Base-by-base conservation (phyloP, 192 early-diverging fungal species). In the Geranomyces michiganensis region DNA sequence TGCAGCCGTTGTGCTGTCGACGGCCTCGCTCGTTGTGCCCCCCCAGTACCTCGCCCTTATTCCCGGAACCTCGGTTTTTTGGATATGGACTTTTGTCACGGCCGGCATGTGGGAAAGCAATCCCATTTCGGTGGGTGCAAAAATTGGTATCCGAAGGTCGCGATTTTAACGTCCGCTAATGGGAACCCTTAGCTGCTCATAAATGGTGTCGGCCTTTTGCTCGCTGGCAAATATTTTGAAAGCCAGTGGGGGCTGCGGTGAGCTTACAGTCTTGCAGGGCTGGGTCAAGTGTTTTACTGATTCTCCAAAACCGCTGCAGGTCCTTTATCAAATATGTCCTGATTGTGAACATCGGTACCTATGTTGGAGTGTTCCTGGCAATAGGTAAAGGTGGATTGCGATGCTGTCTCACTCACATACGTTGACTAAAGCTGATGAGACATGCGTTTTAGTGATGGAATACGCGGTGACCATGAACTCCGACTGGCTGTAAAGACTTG, bases 151-250 rank as follows among this genome's bases (percentile, higher is more conserved):
- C n/a, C n/a, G n/a, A n/a, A n/a, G n/a, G n/a, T n/a, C n/a, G n/a
- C n/a, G n/a, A n/a, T n/a, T 10, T 41, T 3, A 41, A 41, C 36
- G 36, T 7, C 10, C 36, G 36, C 36, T 19, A 6, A 56, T 48
- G n/a, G n/a, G n/a, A 32, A 61, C 61, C 48, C n/a, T 60, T 43
- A 87, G 80, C 74, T 83, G 47, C 14, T 84, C 30, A 72, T 71
- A 41, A 84, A 82, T 70, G 26, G 69, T 5, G 47, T 74, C 1
- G 65, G 73, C 10, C 63, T 90, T 3, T 60, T 89, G 19, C 71
- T 85, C 15, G 73, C 80, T 67, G 94, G 93, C 44, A 84, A 88
- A 69, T 96, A 94, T 75, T 81, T 96, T 71, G 96, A 95, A 75
- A 81, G 86, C 24, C 84, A 85, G 62, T 98, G 94, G 92, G 93